Evolutionary conservation across 768 basidiomycete genomes (phyloP).

Genomic region (Filobasidium floriforme): DNA sequence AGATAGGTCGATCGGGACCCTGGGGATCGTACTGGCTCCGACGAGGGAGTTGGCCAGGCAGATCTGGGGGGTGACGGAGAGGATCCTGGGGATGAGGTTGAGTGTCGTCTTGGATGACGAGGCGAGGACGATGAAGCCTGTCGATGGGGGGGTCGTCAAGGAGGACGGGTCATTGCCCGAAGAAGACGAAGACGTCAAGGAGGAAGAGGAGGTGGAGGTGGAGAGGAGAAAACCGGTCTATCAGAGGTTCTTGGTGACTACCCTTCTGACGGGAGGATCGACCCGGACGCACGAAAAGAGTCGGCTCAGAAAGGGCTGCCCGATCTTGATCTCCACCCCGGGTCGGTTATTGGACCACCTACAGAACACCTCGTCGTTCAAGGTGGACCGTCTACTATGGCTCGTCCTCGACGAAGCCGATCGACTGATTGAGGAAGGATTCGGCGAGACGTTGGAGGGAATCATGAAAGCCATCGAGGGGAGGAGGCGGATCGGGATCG

Average conservation of each 20-base stretch:
- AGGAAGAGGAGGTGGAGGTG: background rate
- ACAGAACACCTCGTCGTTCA: conserved; percentile 87
- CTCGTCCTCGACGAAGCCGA: conserved; percentile 96
- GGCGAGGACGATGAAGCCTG: conserved; percentile 23
- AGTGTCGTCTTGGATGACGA: conserved; percentile 45
- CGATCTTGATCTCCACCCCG: conserved; percentile 91
- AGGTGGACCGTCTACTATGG: conserved; percentile 90
- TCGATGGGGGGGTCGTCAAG: background rate
- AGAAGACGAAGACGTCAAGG: conserved; percentile 38
- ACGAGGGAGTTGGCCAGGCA: conserved; percentile 95
- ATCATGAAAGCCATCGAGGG: conserved; percentile 83
- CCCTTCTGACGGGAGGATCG: conserved; percentile 86
- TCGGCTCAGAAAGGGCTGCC: conserved; percentile 82
- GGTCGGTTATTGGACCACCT: conserved; percentile 92
- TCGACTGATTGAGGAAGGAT: conserved; percentile 93
- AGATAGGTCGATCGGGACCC: conserved; percentile 86
- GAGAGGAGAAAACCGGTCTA: conserved; percentile 26
- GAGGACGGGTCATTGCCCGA: conserved; percentile 43
- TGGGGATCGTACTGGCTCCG: conserved; percentile 88
- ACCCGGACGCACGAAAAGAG: conserved; percentile 94
- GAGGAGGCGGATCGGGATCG: conserved; percentile 60
- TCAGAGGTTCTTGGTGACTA: conserved; percentile 86
- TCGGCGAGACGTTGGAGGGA: conserved; percentile 87
- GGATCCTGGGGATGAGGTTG: conserved; percentile 57
- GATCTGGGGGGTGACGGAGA: conserved; percentile 88